Conservation (phyloP, 1,284 basidiomycete genomes). For the Fomitopsis betulina region DNA sequence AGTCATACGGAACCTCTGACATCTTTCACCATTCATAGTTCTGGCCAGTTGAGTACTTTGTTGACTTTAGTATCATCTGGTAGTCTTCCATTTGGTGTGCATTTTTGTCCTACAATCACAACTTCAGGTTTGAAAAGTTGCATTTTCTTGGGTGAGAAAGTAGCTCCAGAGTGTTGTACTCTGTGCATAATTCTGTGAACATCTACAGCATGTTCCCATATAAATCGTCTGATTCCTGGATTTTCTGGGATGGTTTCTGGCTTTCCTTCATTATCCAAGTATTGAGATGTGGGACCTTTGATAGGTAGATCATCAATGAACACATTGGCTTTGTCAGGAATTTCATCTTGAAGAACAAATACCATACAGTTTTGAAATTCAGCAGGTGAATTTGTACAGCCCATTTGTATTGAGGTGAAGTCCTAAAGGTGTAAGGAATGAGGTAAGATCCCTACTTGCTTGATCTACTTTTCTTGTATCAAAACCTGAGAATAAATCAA, state of each 20-base stretch:
- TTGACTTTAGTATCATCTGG: constrained; percentile 20
- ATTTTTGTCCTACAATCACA: constrained; percentile 25
- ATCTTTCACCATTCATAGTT: constrained; percentile 15
- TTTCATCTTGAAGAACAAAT: constrained; percentile 30
- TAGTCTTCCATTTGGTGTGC: constrained; percentile 19
- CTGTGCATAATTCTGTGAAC: constrained; percentile 27
- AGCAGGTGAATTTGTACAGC: constrained; percentile 33
- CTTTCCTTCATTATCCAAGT: not conserved
- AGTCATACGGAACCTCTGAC: constrained; percentile 23
- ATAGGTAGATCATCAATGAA: constrained; percentile 3
- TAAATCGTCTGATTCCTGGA: constrained; percentile 26
- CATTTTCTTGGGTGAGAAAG: constrained; percentile 15
- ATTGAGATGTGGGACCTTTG: constrained; percentile 9
- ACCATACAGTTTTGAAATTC: constrained; percentile 31
- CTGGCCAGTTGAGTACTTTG: constrained; percentile 26
- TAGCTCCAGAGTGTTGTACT: constrained; percentile 23
- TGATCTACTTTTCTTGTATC: constrained; percentile 15
- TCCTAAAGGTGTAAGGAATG: constrained; percentile 15
- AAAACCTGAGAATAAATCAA: constrained; percentile 20
- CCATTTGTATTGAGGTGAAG: constrained; percentile 27
- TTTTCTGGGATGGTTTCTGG: not conserved
- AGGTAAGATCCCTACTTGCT: constrained; percentile 23
- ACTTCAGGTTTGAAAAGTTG: constrained; percentile 13
- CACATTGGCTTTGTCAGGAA: constrained; percentile 13
- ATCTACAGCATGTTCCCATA: constrained; percentile 27